Evolutionary conservation across 768 basidiomycete species (phyloP), one percentile per base, ranked within the genome.

Genomic region (Psilocybe subaeruginosa): DNA sequence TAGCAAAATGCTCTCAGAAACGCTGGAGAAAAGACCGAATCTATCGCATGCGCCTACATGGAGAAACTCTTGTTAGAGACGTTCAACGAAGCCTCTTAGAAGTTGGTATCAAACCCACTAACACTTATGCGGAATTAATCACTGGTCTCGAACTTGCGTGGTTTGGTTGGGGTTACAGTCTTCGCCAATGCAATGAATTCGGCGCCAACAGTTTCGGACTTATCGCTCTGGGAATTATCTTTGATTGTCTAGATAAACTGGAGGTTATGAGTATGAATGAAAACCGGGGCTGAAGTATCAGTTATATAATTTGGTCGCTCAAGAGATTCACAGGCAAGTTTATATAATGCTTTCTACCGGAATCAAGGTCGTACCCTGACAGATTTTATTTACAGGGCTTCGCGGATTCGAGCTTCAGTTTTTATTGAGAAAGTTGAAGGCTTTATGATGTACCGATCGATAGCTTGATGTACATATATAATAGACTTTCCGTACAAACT

Each of bases 141-240:
- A 72, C 68, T 16, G 77, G 75, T 2, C 74, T 93, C 31, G 72
- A 76, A 53, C 72, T 76, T 52, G 87, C 84, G 0, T 93, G 91
- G 91, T 73, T 70, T 7, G 86, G 85, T 8, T 93, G 90, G 91
- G 73, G 76, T 33, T 82, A 80, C 63, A 83, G 85, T 61, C 77
- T 80, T 68, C 76, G 45, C 76, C 79, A 54, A 69, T 33, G 60
- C 23, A 70, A 59, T 46, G 70, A 74, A 9, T 83, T 84, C 67
- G 87, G 86, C 12, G 76, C 80, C 2, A 79, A 84, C 58, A 92
- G 89, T 64, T 93, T 93, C 69, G 85, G 87, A 6, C 67, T 93
- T 47, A 78, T 93, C 51, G 84, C 85, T 0, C 75, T 93, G 43
- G 80, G 80, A 9, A 71, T 81, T 4, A 78, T 90, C 31, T 79